Base-by-base conservation (phyloP, 352 stramenopile genomes). In the Pythium rhizo-oryzae region DNA sequence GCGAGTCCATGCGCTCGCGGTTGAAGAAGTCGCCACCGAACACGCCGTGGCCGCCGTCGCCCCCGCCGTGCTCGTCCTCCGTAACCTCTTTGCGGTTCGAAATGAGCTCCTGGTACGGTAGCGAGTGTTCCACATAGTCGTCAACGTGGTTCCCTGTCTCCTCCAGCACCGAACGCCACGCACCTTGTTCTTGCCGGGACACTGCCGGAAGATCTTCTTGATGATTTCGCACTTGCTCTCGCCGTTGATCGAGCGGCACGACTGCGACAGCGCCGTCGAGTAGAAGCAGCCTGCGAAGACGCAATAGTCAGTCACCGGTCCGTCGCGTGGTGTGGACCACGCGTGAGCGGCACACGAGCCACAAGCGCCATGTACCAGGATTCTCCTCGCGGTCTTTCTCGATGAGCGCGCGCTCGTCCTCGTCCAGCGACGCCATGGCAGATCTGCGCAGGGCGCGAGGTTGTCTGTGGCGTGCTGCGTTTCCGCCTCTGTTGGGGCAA, bases 191-290 rank as follows among this genome's bases (percentile, higher is more conserved):
- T 87, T 71, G 33, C 85, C 85, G 8, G 85, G 85, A 54, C 87
- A 95, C 52, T 92, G 83, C 23, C 87, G 84, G 61, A 92, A 95
- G 68, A 95, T 95, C 69, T 93, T 93, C 58, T 91, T 91, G 46
- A 93, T 70, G 62, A 87, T 89, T 62, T 95, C 85, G 64, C 87
- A 95, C 72, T 92, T 93, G 76, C 80, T 93, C 57, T 95, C 87
- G 49, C 87, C 85, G 57, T 95, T 93, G 24, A 92, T 87, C 16
- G 81, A 90, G 8, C 82, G 79, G 50, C 85, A 93, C 28, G 85
- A 91, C 64, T 91, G 81, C 24, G 85, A 93, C 46, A 95, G 57
- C 24, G 84, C 77, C 59, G 87, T 93, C 41, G 85, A 92, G 70
- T 95, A 92, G 67, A 91, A 92, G 67, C 87, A 95, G 44, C 79